Evolutionary conservation across 805 yeast genomes (phyloP), one percentile per base, ranked within the genome.

Genomic region (Suhomyces vadensis): DNA sequence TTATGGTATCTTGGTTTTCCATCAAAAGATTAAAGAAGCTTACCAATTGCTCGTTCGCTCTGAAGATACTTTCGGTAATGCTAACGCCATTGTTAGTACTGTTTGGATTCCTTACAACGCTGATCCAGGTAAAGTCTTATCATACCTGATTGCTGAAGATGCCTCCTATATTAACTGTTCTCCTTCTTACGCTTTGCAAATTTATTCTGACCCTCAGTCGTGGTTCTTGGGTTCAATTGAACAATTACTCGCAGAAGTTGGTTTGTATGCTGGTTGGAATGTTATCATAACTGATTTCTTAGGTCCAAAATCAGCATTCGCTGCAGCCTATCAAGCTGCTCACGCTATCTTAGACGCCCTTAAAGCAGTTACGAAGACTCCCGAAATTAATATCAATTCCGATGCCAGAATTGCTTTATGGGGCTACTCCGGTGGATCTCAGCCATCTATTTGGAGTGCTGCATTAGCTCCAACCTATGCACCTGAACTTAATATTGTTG

Each of bases 401-500:
- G 51, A 55, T 31, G 61, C 69, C 2, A 25, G 46, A 11, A 46
- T 52, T 5, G 48, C 44, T 2, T 22, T 68, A 38, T 65, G 65
- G 65, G 74, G 74, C 1, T 69, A 62, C 42, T 63, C 70, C 4
- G 74, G 74, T n/a, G 73, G 73, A 10, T 55, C 69, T 1, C 44
- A 67, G 24, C 69, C 73, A 7, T 41, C 65, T 11, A 61, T 67
- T 3, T 69, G 73, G 73, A 71, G 72, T n/a, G 62, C 67, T 3
- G 56, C 62, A 6, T 50, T 65, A 19, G 72, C 65, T 46, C 71
- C 71, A 9, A 38, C 47, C 1, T 68, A 68, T 42, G 73, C 73
- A 4, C 65, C 67, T 2, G 73, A 68, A 22, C 49, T 54, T 31
- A 39, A 42, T 51, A 8, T 57, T 43, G 39, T 56, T 51, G 74